These are phyloP conservation scores for Saccharum hybrid DNA, from an alignment of 202 grass and related monocot species.

Conservation along the genomic window DNA sequence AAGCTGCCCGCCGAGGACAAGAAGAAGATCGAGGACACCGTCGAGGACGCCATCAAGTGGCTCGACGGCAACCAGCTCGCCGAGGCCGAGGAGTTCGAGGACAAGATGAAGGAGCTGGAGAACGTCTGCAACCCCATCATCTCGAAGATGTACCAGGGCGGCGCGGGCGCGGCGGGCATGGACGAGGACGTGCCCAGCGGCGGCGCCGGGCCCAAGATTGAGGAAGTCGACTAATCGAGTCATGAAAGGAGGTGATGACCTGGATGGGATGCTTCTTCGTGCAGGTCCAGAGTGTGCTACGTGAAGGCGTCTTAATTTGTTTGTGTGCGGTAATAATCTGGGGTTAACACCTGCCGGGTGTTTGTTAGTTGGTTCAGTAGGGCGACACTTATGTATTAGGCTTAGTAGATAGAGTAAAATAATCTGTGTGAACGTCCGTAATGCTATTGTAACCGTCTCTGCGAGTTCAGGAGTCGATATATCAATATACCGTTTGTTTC, in stretches of 20 bases:
- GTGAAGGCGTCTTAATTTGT: not conserved
- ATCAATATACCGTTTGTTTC: not conserved
- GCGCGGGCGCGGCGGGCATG: constrained; percentile 51
- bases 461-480: not conserved
- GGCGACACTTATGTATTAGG: not conserved
- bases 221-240: constrained; percentile 73
- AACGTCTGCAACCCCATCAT: constrained; percentile 69
- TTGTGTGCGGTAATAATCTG: constrained; percentile 26
- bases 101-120: constrained; percentile 87
- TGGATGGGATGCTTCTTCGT: not conserved
- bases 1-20: constrained; percentile 62
- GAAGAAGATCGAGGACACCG: constrained; percentile 73
- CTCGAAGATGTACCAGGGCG: constrained; percentile 76
- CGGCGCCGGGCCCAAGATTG: constrained; percentile 75
- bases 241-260: not conserved
- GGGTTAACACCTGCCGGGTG: not conserved
- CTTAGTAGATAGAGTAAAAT: constrained; percentile 7
- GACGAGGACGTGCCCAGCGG: constrained; percentile 63
- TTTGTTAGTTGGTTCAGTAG: not conserved
- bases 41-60: constrained; percentile 68
- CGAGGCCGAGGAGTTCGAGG: constrained; percentile 71
- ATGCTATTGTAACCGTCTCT: not conserved
- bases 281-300: not conserved
- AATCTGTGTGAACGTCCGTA: not conserved
- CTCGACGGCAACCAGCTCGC: constrained; percentile 85